phyloP scores from a whole-genome alignment of 257 asterid genomes.

The Agastache rugosa region DNA sequence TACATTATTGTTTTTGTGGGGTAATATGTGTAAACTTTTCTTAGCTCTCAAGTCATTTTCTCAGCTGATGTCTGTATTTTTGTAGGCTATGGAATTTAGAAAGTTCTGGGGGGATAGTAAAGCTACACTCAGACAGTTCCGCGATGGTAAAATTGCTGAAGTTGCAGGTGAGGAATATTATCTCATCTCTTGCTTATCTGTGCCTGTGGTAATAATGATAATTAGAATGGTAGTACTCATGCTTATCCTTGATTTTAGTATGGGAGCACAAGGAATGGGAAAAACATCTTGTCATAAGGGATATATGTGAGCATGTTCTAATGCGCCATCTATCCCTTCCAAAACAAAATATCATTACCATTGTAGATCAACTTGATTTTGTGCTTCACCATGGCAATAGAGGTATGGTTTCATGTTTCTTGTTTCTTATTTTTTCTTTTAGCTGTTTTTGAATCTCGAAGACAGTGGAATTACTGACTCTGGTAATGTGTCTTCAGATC shows the following conservation, averaged over 20 bases:
- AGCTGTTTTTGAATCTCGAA: slow-evolving; percentile 10
- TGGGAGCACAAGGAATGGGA: slow-evolving; percentile 89
- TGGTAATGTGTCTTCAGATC: slow-evolving; percentile 61
- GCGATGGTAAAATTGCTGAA: slow-evolving; percentile 94
- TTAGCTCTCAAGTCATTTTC: slow-evolving; percentile 9
- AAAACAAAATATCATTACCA: slow-evolving; percentile 58
- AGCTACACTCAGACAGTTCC: slow-evolving; percentile 85
- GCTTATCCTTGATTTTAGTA: slow-evolving; percentile 49
- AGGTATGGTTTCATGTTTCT: slow-evolving; percentile 54
- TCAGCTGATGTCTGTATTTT: slow-evolving; percentile 23
- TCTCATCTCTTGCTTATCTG: slow-evolving; percentile 36
- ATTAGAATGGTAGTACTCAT: slow-evolving; percentile 25
- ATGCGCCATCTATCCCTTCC: slow-evolving; percentile 83
- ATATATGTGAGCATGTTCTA: slow-evolving; percentile 75
- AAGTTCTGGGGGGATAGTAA: slow-evolving; percentile 92
- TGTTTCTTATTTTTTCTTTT: slow-evolving; percentile 14
- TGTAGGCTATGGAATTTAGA: slow-evolving; percentile 87
- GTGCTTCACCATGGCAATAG: slow-evolving; percentile 63
- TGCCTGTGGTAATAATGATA: slow-evolving; percentile 25
- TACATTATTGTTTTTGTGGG: background rate
- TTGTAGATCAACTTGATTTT: slow-evolving; percentile 94
- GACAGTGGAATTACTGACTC: slow-evolving; percentile 21
- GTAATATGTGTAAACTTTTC: slow-evolving; percentile 14
- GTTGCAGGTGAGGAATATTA: slow-evolving; percentile 73
- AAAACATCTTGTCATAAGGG: slow-evolving; percentile 84